phyloP scores from a whole-genome alignment of 768 basidiomycete genomes.

The Termitomyces heimii region DNA sequence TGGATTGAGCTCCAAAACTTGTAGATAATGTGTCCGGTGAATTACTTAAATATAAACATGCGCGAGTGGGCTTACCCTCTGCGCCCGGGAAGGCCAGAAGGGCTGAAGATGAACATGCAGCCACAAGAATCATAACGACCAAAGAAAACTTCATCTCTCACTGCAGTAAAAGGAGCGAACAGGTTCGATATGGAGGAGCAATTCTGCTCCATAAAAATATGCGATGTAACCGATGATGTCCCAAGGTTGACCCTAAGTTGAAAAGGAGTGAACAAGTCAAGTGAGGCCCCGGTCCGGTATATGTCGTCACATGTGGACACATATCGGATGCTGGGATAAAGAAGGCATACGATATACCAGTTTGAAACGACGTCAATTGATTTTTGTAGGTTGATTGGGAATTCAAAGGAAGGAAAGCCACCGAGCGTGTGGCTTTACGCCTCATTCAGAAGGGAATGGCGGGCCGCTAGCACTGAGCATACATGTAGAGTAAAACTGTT shows the following conservation, averaged over 20 bases:
- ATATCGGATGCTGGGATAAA: no score
- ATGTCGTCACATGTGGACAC: no score
- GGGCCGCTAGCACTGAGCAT: no score
- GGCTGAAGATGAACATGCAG: constrained; percentile 15
- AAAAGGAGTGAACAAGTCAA: background rate
- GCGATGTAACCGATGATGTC: constrained; percentile 4
- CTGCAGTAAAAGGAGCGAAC: background rate
- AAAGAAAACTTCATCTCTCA: constrained; percentile 7
- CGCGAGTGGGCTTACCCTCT: constrained; percentile 17
- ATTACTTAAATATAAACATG: background rate
- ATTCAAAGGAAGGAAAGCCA: no score
- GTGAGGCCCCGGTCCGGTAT: no score
- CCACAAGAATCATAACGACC: constrained; percentile 1
- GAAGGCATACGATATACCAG: no score
- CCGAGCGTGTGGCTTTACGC: no score
- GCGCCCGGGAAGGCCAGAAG: constrained; percentile 28
- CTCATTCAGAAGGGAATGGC: no score
- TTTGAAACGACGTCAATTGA: no score
- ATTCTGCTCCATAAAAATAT: background rate
- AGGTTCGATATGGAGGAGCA: background rate
- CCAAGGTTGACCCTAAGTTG: constrained; percentile 5
- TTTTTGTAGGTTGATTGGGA: no score
- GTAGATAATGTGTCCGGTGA: background rate
- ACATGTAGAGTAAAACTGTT: no score
- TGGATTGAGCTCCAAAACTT: constrained; percentile 29